phyloP scores from a whole-genome alignment of 2,329 filamentous ascomycete species.

The Verticillium longisporum region DNA sequence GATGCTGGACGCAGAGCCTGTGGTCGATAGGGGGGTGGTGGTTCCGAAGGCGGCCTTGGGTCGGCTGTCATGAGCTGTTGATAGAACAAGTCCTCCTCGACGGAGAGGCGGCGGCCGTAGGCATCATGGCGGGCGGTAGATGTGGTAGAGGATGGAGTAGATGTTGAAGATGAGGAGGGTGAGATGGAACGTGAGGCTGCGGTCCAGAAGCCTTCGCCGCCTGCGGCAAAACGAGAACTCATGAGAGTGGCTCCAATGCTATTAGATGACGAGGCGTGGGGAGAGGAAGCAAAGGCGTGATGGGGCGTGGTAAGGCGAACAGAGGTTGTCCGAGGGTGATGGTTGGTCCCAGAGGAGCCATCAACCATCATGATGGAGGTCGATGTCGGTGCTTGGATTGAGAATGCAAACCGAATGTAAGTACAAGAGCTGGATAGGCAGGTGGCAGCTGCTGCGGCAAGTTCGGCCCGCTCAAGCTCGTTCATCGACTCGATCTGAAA shows the following conservation, averaged over 20 bases:
- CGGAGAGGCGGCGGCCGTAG: conserved; percentile 28
- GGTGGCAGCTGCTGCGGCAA: not conserved
- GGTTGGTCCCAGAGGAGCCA: not conserved
- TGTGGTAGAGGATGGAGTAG: not conserved
- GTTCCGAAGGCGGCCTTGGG: conserved; percentile 31
- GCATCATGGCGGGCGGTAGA: not conserved
- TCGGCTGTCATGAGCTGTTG: conserved; percentile 41
- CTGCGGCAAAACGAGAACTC: not conserved
- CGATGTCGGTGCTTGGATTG: not conserved
- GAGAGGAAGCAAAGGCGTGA: not conserved
- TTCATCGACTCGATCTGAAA: not conserved
- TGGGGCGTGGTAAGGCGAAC: not conserved
- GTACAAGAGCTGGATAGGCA: not conserved
- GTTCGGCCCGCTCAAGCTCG: not conserved
- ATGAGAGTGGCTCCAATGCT: not conserved
- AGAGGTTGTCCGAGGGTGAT: not conserved
- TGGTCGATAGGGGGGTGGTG: conserved; percentile 36
- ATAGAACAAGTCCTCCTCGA: conserved; percentile 49
- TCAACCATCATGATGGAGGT: not conserved
- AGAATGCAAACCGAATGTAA: not conserved
- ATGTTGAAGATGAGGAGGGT: not conserved
- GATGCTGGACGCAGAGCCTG: not conserved
- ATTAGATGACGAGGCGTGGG: not conserved
- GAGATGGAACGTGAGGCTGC: conserved; percentile 12
- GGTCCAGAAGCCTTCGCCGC: conserved; percentile 16